A percentile compares a stretch with the other conserved stretches of the same genome.
These are phyloP conservation scores for Fusarium mexicanum DNA, from an alignment of 2,329 filamentous ascomycete genomes.

Conservation along the genomic window DNA sequence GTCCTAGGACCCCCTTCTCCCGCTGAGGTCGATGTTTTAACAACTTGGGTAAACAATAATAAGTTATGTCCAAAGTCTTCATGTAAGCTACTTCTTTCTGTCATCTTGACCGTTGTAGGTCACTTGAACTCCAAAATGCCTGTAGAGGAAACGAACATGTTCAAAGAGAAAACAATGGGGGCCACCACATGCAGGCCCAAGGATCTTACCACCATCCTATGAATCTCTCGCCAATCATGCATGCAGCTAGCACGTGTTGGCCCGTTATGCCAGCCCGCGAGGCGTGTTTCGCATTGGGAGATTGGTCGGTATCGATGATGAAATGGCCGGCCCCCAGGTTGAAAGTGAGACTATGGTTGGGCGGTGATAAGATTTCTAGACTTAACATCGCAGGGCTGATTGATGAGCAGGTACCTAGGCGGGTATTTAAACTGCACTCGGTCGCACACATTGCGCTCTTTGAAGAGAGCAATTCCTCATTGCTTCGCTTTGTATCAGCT, in stretches of 20 bases:
- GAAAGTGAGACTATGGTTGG: neutral
- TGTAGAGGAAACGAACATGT: neutral
- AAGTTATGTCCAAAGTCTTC: neutral
- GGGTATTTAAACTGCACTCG: neutral
- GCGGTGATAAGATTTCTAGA: neutral
- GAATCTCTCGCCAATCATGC: conserved; percentile 27
- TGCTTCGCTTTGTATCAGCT: neutral
- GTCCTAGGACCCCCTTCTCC: too few species aligned
- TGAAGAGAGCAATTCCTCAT: neutral
- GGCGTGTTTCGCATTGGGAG: conserved; percentile 5
- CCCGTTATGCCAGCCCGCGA: conserved; percentile 11
- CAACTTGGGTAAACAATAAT: too few species aligned
- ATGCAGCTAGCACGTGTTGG: neutral
- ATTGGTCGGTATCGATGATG: neutral
- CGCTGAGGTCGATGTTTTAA: too few species aligned
- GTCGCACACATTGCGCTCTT: neutral
- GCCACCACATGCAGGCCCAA: neutral
- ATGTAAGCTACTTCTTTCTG: neutral
- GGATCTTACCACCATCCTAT: conserved; percentile 11
- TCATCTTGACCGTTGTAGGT: neutral
- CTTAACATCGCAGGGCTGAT: neutral
- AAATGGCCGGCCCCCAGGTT: neutral
- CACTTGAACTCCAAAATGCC: neutral
- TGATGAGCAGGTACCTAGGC: neutral
- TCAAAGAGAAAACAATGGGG: conserved; percentile 14